Evolutionary conservation across 495 filamentous ascomycete species (phyloP).

Genomic region (Recurvomyces mirabilis): DNA sequence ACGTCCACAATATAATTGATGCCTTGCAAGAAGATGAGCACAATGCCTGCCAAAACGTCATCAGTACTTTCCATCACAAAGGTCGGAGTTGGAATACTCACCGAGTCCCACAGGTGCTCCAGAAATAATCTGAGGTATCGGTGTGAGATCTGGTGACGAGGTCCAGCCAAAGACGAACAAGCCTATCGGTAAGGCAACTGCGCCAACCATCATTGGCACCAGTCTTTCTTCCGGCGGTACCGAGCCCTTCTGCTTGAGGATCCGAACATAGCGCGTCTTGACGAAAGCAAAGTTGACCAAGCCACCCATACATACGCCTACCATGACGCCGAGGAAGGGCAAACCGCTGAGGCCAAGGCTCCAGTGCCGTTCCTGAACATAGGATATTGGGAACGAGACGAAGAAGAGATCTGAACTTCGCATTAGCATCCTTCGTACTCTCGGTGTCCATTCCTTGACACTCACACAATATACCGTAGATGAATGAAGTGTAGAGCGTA

Average conservation of each 20-base stretch:
- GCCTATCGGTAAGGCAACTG: background rate
- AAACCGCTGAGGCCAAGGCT: conserved; percentile 34
- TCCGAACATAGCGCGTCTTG: conserved; percentile 20
- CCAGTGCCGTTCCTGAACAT: conserved; percentile 22
- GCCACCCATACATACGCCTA: conserved; percentile 22
- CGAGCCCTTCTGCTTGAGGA: conserved; percentile 23
- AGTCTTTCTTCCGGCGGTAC: conserved; percentile 24
- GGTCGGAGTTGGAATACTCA: background rate
- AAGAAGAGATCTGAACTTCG: conserved; percentile 19
- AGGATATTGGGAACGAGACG: conserved; percentile 23
- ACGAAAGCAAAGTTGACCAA: conserved; percentile 30
- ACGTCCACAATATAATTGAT: conserved; percentile 28
- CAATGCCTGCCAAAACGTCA: background rate
- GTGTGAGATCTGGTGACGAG: conserved; percentile 31
- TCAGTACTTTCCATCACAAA: background rate
- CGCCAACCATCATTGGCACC: conserved; percentile 19
- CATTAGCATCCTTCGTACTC: no score
- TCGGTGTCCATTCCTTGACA: no score
- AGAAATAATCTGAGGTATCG: conserved; percentile 40
- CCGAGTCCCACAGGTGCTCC: conserved; percentile 18
- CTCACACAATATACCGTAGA: conserved; percentile 21
- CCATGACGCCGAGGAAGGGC: conserved; percentile 39
- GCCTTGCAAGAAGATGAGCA: conserved; percentile 17
- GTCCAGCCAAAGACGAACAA: conserved; percentile 40
- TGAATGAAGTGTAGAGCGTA: conserved; percentile 29